A percentile compares a stretch with the other conserved stretches of the same genome.
These are phyloP conservation scores for Aspergillus floridensis DNA, from an alignment of 2,329 filamentous ascomycete species.

Conservation along the genomic window DNA sequence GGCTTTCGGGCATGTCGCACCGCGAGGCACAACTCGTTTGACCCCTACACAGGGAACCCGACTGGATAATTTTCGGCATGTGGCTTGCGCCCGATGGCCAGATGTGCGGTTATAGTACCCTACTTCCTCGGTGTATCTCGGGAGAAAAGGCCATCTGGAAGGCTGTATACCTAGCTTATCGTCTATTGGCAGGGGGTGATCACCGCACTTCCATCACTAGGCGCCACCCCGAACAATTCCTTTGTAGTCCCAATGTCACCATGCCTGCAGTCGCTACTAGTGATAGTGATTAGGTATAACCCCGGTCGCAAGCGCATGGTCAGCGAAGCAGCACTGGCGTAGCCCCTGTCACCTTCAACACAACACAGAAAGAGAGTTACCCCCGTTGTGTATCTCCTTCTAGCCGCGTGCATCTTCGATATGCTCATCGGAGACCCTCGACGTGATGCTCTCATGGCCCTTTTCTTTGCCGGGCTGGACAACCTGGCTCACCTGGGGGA, in stretches of 20 bases:
- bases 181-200: background rate
- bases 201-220: too few relatives aligned
- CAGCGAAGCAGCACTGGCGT: background rate
- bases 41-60: background rate
- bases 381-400: background rate
- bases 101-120: background rate
- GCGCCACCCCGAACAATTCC: background rate
- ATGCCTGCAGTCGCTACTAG: background rate
- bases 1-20: background rate
- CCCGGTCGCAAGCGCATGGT: background rate
- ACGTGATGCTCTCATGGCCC: background rate
- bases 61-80: background rate
- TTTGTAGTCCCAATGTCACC: background rate
- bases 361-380: background rate
- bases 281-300: background rate
- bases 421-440: slow-evolving; percentile 13
- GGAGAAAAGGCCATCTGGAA: background rate
- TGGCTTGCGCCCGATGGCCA: background rate
- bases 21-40: background rate
- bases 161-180: background rate
- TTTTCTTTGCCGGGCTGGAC: slow-evolving; percentile 5
- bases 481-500: background rate
- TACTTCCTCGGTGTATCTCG: background rate
- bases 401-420: slow-evolving; percentile 9
- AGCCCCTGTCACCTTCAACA: background rate